Evolutionary conservation across 345 rosid species (phyloP).

Genomic region (Xanthoceras sorbifolium): DNA sequence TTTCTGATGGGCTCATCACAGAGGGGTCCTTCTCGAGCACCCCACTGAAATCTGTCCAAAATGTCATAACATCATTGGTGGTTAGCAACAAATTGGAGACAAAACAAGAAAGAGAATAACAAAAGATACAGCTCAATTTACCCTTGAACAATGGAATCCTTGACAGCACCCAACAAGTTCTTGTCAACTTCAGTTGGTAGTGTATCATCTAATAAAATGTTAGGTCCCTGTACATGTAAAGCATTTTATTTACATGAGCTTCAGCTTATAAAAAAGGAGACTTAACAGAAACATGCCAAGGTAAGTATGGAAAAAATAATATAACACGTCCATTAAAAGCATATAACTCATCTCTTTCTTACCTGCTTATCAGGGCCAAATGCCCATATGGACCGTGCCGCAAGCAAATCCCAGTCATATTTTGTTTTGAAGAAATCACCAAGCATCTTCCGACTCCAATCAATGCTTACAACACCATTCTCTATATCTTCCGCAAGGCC

Average conservation of each 20-base stretch:
- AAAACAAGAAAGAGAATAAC: constrained; percentile 11
- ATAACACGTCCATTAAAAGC: neutral
- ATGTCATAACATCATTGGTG: constrained; percentile 17
- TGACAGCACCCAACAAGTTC: constrained; percentile 74
- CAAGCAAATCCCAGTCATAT: constrained; percentile 98
- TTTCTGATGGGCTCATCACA: constrained; percentile 99
- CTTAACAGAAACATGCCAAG: neutral
- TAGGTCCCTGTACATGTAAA: constrained; percentile 69
- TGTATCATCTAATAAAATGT: constrained; percentile 88
- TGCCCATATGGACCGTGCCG: constrained; percentile 97
- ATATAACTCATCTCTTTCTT: constrained; percentile 1
- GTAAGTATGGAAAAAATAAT: constrained; percentile 12
- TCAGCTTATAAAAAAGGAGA: neutral
- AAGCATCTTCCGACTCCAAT: constrained; percentile 80
- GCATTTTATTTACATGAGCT: neutral
- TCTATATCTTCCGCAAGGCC: constrained; percentile 98
- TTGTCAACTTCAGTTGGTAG: constrained; percentile 95
- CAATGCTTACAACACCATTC: constrained; percentile 83
- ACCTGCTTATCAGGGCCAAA: constrained; percentile 99
- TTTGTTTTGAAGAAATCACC: constrained; percentile 94
- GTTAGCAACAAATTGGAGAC: constrained; percentile 17
- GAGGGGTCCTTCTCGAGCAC: constrained; percentile 97
- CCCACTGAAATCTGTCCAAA: constrained; percentile 89
- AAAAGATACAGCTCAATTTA: constrained; percentile 24
- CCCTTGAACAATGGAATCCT: constrained; percentile 98